Base-by-base conservation (phyloP, 2,329 filamentous ascomycete genomes). In the Penicillium thymicola region DNA sequence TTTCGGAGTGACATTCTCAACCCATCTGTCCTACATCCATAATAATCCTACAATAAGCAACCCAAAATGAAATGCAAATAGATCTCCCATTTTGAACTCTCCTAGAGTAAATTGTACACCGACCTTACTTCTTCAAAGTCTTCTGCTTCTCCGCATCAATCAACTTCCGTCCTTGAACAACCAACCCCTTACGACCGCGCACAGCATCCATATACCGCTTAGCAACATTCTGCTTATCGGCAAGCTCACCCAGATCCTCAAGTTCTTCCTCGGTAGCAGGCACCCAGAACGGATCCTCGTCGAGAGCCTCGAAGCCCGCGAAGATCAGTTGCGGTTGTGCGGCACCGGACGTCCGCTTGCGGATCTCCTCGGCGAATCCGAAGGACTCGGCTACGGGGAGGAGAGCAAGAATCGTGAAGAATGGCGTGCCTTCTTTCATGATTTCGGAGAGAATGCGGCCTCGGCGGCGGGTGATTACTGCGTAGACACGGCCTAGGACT, bases 241-340 rank as follows among this genome's bases (percentile, higher is more conserved):
- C 94, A 71, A 93, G 79, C 79, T 97, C 93, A 27, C 94, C 94
- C 59, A 99, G 77, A 79, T 99, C 94, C 80, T 99, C 94, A 50
- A 99, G 76, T 70, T 99, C 91, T 72, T 97, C 94, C 71, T 97
- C 94, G 0, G 93, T 97, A 63, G 91, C 92, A 1, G 94, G 94
- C 45, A 96, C 92, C 94, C 94, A 99, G 78, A 95, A 96, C 0
- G 94, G 94, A 78, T 99, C 94, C 76, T 97, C 89, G 72, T 97
- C 92, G 2, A 97, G 80, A 65, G 96, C 84, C 74, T 97, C 91
- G 70, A 92, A 99, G 0, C 94, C 94, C 8, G 90, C 85, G 71
- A 97, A 99, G 59, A 96, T 88, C 37, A 99, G 82, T 79, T 97
- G 94, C 48, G 94, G 94, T 67, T 90, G 89, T 0, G 94, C 94